A percentile compares a stretch with the other conserved stretches of the same genome.
phyloP scores from a whole-genome alignment of 345 rosid species.

The Noccaea bulbosa region DNA sequence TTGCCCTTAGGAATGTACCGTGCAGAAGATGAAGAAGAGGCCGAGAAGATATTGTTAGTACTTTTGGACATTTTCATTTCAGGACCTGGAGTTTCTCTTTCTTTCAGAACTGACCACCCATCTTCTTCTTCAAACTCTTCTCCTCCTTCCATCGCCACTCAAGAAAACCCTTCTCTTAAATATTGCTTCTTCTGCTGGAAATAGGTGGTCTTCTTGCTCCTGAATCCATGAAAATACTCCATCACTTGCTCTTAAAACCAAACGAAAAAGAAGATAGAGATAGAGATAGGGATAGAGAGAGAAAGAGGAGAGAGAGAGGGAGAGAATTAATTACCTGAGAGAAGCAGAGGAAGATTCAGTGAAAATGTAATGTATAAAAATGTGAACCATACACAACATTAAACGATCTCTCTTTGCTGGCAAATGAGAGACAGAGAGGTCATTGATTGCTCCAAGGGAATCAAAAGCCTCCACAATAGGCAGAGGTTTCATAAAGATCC shows the following conservation, averaged over 20 bases:
- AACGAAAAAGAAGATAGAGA: background rate
- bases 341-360: slow-evolving; percentile 46
- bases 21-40: slow-evolving; percentile 46
- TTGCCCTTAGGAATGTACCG: slow-evolving; percentile 40
- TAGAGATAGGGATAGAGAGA: background rate
- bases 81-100: slow-evolving; percentile 50
- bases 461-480: slow-evolving; percentile 46
- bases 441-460: slow-evolving; percentile 46
- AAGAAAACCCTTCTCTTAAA: slow-evolving; percentile 27
- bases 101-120: slow-evolving; percentile 58
- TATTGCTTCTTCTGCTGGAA: slow-evolving; percentile 29
- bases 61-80: slow-evolving; percentile 46
- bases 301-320: slow-evolving; percentile 9
- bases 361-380: slow-evolving; percentile 44
- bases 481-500: slow-evolving; percentile 45
- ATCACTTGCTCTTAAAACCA: slow-evolving; percentile 5
- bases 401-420: slow-evolving; percentile 47
- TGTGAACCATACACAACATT: slow-evolving; percentile 47
- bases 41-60: slow-evolving; percentile 35
- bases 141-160: slow-evolving; percentile 41
- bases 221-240: slow-evolving; percentile 24
- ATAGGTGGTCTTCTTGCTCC: slow-evolving; percentile 23
- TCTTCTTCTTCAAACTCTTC: slow-evolving; percentile 80
- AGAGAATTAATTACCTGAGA: slow-evolving; percentile 42
- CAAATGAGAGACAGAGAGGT: slow-evolving; percentile 48